Evolutionary conservation across 2,329 filamentous ascomycete genomes (phyloP).

Genomic region (Diplocarpon rosae): DNA sequence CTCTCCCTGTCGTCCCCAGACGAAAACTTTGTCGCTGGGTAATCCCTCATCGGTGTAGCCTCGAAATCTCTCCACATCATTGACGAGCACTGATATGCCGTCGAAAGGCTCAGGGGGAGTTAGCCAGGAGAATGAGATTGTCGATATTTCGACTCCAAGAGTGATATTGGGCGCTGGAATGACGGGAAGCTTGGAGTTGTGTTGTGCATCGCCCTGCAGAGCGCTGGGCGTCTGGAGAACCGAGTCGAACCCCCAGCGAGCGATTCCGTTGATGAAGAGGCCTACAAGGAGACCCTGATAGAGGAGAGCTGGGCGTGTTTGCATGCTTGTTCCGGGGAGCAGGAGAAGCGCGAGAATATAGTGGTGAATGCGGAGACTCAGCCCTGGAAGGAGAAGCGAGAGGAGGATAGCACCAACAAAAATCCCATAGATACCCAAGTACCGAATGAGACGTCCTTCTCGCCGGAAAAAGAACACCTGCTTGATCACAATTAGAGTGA

Average conservation of each 20-base stretch:
- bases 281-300: slow-evolving; percentile 87
- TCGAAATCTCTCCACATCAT: slow-evolving; percentile 75
- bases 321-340: slow-evolving; percentile 77
- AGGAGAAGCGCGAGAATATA: slow-evolving; percentile 84
- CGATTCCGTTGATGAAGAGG: slow-evolving; percentile 87
- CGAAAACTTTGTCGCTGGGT: slow-evolving; percentile 38
- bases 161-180: slow-evolving; percentile 38
- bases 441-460: slow-evolving; percentile 68
- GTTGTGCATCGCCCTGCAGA: slow-evolving; percentile 57
- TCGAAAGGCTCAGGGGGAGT: slow-evolving; percentile 46
- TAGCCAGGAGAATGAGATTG: slow-evolving; percentile 27
- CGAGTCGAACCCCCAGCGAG: slow-evolving; percentile 85
- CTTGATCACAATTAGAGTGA: slow-evolving; percentile 56
- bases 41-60: slow-evolving; percentile 49
- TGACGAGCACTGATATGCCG: slow-evolving; percentile 70
- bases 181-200: slow-evolving; percentile 49
- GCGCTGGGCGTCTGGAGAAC: slow-evolving; percentile 72
- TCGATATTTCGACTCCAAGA: slow-evolving; percentile 37
- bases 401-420: slow-evolving; percentile 58
- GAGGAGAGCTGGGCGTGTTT: slow-evolving; percentile 71
- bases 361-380: slow-evolving; percentile 85
- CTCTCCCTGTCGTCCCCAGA: slow-evolving; percentile 42
- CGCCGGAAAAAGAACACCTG: slow-evolving; percentile 82
- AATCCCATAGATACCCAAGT: slow-evolving; percentile 66
- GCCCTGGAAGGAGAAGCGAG: slow-evolving; percentile 59